phyloP scores from a whole-genome alignment of 108 stramenopile genomes.

The Bacterosira constricta region DNA sequence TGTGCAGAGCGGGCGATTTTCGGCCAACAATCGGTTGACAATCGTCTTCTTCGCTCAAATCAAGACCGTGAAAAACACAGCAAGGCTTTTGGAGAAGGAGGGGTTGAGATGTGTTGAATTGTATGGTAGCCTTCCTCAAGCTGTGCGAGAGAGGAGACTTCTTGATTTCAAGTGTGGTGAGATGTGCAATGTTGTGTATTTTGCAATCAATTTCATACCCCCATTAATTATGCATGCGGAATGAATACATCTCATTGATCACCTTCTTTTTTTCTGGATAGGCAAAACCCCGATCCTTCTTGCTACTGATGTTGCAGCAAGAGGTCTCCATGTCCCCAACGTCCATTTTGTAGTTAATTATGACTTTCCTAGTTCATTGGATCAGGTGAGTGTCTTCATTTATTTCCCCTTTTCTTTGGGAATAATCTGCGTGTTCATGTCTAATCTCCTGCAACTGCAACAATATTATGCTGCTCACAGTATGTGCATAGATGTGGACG shows the following conservation, averaged over 20 bases:
- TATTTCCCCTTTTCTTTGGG: neutral
- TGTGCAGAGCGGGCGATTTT: constrained; percentile 9
- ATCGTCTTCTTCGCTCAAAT: constrained; percentile 68
- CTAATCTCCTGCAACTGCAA: no score
- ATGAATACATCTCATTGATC: neutral
- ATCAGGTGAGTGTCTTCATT: constrained; percentile 42
- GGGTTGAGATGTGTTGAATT: constrained; percentile 51
- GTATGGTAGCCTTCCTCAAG: constrained; percentile 68
- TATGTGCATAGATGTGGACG: constrained; percentile 82
- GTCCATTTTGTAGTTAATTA: constrained; percentile 94
- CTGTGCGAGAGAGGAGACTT: constrained; percentile 55
- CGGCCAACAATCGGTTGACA: constrained; percentile 24
- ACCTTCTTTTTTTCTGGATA: constrained; percentile 31
- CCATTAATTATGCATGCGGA: neutral
- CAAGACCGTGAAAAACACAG: constrained; percentile 66
- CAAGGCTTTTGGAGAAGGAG: constrained; percentile 63
- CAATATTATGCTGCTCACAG: constrained; percentile 8
- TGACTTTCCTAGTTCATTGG: constrained; percentile 90
- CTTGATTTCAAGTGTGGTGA: constrained; percentile 52
- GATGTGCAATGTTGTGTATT: neutral
- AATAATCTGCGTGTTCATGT: no score
- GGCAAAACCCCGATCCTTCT: constrained; percentile 83
- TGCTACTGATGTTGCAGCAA: constrained; percentile 96
- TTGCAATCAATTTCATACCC: no score
- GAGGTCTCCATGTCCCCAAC: constrained; percentile 90